Base-by-base conservation (phyloP, 2,329 filamentous ascomycete genomes). In the Simplicillium sp. region DNA sequence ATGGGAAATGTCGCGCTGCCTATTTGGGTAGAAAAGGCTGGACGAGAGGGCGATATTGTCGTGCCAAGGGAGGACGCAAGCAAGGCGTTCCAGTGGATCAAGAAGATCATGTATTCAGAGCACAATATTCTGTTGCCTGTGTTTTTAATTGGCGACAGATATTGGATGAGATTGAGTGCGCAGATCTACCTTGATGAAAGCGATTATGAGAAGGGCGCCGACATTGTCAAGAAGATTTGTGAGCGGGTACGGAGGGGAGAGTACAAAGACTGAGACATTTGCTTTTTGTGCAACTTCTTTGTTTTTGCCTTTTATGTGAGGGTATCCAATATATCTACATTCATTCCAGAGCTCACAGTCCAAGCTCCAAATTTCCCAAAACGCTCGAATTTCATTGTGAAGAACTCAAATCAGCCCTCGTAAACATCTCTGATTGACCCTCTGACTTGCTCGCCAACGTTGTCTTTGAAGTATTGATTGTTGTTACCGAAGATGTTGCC, bases 131-230 rank as follows among this genome's bases (percentile, higher is more conserved):
- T 87, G 52, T 61, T 92, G 39, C 70, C 80, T 1, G 54, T 84
- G 3, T 77, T 78, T 43, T 59, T 71, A 8, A 78, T 88, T 48
- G 69, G 62, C 0, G 73, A 71, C 0, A 68, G 69, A 40, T 74
- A 81, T 56, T 95, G 84, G 84, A 68, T 73, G 0, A 67, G 90
- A 37, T 54, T 94, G 37, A 88, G 84, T 55, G 86, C 77, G 12
- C 88, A 95, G 67, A 73, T 92, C 0, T 97, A 92, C 56, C 62
- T 96, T n/a, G 86, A 87, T 18, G 57, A 82, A 48, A 69, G 70
- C 11, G 88, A 96, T 59, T 95, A 92, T 54, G 75, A 82, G 55
- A 85, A 76, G 74, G 71, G 73, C 4, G 85, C 71, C 0, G 55
- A 66, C 38, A 64, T 73, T 8, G 58, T 92, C 52, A 73, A 75